Base-by-base conservation (phyloP, 805 yeast genomes). In the Lachancea sp. region DNA sequence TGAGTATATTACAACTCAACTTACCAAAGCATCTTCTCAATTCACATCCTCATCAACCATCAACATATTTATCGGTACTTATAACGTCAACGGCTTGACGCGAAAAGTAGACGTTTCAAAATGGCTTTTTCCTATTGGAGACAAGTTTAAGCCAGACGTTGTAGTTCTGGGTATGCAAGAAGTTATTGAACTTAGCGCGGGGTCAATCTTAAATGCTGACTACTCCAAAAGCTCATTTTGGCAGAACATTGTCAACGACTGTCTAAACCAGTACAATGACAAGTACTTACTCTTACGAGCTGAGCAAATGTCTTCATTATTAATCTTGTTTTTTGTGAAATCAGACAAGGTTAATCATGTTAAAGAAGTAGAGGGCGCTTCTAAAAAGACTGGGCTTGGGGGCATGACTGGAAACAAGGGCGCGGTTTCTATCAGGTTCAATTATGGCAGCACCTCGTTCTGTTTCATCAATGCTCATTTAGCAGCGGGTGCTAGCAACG, bases 331-430 rank as follows among this genome's bases (percentile, higher is more conserved):
- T 36, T 82, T 80, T 58, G 86, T 78, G 4, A 75, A 73, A 45
- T 61, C 72, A 5, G 69, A 67, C 30, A 60, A 67, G 36, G 66
- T 71, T 20, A 59, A 64, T 16, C 56, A 69, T 40, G 78, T 92
- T 3, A 83, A 85, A 11, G 81, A 83, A 54, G 96, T 92, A 4
- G 89, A 88, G 50, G 97, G 97, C n/a, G 75, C 89, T n/a, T 75
- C 84, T 9, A 90, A 89, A 54, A 90, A 90, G 62, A 90, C 97
- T 0, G 98, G 97, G 0, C 68, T 92, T 40, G 96, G 97, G 28
- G 98, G 98, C 33, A 90, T 92, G 67, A 78, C 97, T 0, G 98
- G 97, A 13, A 90, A 92, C 60, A 90, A 90, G 61, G 98, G 98
- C 33, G 96, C 94, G 3, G 94, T 89, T 45, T 96, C 95, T 0